Conservation (phyloP, 345 rosid species). For the Lumnitzera racemosa region DNA sequence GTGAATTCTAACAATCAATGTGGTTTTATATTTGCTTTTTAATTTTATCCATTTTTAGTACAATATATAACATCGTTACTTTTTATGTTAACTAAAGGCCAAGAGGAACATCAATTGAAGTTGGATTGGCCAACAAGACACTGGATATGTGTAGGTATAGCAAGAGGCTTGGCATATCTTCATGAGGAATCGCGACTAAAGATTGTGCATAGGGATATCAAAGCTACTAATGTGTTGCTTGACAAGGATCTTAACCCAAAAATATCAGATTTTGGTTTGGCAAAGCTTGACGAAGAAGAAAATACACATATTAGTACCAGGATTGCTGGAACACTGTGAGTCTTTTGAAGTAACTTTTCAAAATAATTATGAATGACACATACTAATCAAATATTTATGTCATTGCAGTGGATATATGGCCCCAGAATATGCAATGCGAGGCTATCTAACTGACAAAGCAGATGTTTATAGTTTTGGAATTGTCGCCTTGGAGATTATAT, state of each 20-base stretch:
- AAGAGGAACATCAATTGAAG: background rate
- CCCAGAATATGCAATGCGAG: constrained; percentile 27
- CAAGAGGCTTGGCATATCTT: constrained; percentile 12
- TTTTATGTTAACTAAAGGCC: background rate
- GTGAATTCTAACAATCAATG: constrained; percentile 1
- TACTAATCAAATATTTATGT: background rate
- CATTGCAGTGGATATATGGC: constrained; percentile 8
- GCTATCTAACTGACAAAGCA: constrained; percentile 22
- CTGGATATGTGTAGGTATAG: constrained; percentile 11
- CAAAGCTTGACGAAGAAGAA: constrained; percentile 55
- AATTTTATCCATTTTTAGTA: background rate
- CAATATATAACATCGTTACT: background rate
- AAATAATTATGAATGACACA: background rate
- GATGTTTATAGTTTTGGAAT: constrained; percentile 2
- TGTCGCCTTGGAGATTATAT: constrained; percentile 18
- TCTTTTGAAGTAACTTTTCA: background rate
- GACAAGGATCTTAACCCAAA: constrained; percentile 40
- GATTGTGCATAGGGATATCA: constrained; percentile 22
- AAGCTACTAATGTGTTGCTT: constrained; percentile 57
- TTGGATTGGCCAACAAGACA: constrained; percentile 12
- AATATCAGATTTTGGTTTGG: constrained; percentile 64
- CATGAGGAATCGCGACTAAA: constrained; percentile 8
- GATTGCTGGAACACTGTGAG: constrained; percentile 37
- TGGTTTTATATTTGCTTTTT: background rate
- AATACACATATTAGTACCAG: constrained; percentile 61